phyloP scores from a whole-genome alignment of 2,329 filamentous ascomycete species.

The Ascochyta koolunga region DNA sequence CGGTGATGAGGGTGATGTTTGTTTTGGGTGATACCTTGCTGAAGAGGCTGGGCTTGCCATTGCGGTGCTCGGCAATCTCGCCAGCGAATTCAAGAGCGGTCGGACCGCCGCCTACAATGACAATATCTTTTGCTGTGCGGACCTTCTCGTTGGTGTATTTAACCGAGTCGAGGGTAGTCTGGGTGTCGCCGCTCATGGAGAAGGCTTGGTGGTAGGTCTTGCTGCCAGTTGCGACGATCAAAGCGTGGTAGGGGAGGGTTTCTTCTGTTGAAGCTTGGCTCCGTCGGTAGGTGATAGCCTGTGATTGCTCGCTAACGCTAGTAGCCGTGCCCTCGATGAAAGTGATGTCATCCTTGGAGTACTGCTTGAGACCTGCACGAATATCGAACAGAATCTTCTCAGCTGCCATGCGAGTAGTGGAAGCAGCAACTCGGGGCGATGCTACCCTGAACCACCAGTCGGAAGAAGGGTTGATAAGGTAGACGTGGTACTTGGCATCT shows the following conservation, averaged over 20 bases:
- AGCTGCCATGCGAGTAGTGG: conserved; percentile 53
- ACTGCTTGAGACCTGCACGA: conserved; percentile 56
- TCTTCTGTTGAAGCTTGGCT: conserved; percentile 29
- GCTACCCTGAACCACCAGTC: conserved; percentile 61
- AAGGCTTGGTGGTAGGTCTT: conserved; percentile 53
- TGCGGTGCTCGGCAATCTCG: conserved; percentile 53
- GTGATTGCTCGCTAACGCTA: conserved; percentile 51
- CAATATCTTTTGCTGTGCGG: conserved; percentile 50
- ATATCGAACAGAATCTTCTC: conserved; percentile 59
- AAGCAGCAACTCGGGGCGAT: conserved; percentile 60
- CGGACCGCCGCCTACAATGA: conserved; percentile 58
- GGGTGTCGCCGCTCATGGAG: conserved; percentile 48
- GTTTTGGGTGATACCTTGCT: conserved; percentile 34
- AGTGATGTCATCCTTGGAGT: conserved; percentile 54
- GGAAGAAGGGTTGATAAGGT: conserved; percentile 60
- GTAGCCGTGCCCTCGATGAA: conserved; percentile 60
- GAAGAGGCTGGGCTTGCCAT: conserved; percentile 52
- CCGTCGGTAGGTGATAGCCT: conserved; percentile 54
- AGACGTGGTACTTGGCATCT: conserved; percentile 56
- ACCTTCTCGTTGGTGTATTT: conserved; percentile 45
- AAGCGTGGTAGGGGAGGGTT: conserved; percentile 57
- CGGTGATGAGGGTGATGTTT: conserved; percentile 55
- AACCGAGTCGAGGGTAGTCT: conserved; percentile 37
- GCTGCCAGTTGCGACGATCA: conserved; percentile 63
- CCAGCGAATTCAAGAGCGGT: conserved; percentile 58